Evolutionary conservation across 306 rosid species (phyloP), one percentile per base, ranked within the genome.

Genomic region (Dryas octopetala): DNA sequence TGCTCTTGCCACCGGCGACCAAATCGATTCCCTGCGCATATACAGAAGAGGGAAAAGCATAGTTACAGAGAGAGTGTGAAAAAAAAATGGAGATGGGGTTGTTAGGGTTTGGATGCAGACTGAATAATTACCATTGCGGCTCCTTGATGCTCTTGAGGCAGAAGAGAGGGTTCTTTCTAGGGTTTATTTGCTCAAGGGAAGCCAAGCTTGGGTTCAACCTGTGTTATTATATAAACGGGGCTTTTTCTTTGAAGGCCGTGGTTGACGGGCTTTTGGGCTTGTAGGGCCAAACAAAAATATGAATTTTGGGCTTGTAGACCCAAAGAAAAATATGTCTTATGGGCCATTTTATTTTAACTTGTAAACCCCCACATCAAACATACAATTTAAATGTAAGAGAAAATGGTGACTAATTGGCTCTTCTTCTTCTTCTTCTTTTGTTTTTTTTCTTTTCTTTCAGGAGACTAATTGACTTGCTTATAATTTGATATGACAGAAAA

Each of bases 1-100:
- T 91, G 75, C 86, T 82, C 90, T 91, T 88, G 17, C 96, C 96
- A 55, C 96, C 96, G 45, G 96, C 96, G 71, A 88, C 86, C 81
- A 91, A 83, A 84, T 91, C 96, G 73, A 91, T 91, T 14, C 96
- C 93, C 96, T 87, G 90, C 62, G 14, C 66, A 17, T 15, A 11
- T 41, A 23, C 40, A 23, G 14, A 13, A 15, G 48, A 66, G 43
- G 12, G 71, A 76, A 11, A 49, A 0, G 15, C n/a, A 6, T 2
- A 1, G 52, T 73, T 60, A 73, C n/a, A 73, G 3, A 45, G 26
- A 60, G 9, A 1, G 16, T 0, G 11, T 17, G 44, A 1, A 7
- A 43, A 49, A 32, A 32, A 32, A 50, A 71, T 58, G 47, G 57
- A 46, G 9, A 15, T 1, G 10, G 19, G 4, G 10, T 1, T 0